Percentiles rank a stretch among this genome's conserved stretches.
These are phyloP conservation scores for Exophiala dermatitidis DNA, from an alignment of 2,329 filamentous ascomycete species.

Conservation along the genomic window DNA sequence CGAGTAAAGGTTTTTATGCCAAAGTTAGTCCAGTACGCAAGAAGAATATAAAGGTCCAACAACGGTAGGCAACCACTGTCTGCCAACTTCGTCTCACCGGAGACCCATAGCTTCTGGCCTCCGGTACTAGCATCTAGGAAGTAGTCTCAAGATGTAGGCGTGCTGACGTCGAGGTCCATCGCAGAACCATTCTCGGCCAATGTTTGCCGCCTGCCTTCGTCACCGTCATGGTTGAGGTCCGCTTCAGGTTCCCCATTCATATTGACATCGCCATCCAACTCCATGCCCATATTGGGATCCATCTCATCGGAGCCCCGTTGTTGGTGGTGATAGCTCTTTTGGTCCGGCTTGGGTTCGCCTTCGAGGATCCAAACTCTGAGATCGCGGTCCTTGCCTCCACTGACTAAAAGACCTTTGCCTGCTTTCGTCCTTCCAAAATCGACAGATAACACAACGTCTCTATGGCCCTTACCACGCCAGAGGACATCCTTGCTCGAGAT, in stretches of 20 bases:
- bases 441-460: conserved; percentile 53
- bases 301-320: conserved; percentile 11
- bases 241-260: not conserved
- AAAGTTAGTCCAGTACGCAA: too few relatives aligned
- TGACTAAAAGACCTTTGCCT: conserved; percentile 27
- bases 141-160: not conserved
- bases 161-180: not conserved
- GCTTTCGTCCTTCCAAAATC: conserved; percentile 44
- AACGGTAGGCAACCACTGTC: too few relatives aligned
- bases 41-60: too few relatives aligned
- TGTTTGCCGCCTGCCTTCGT: not conserved
- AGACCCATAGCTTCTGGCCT: too few relatives aligned
- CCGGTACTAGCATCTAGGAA: not conserved
- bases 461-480: conserved; percentile 54
- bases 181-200: not conserved
- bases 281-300: conserved; percentile 13
- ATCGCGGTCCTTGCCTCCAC: conserved; percentile 24
- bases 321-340: not conserved
- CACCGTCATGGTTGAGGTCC: not conserved
- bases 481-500: conserved; percentile 76
- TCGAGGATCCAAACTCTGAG: conserved; percentile 22
- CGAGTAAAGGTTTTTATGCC: too few relatives aligned
- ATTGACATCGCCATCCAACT: not conserved
- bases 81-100: too few relatives aligned
- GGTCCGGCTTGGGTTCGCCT: conserved; percentile 3